Base-by-base conservation (phyloP, 495 filamentous ascomycete species). In the Xylaria venustula region DNA sequence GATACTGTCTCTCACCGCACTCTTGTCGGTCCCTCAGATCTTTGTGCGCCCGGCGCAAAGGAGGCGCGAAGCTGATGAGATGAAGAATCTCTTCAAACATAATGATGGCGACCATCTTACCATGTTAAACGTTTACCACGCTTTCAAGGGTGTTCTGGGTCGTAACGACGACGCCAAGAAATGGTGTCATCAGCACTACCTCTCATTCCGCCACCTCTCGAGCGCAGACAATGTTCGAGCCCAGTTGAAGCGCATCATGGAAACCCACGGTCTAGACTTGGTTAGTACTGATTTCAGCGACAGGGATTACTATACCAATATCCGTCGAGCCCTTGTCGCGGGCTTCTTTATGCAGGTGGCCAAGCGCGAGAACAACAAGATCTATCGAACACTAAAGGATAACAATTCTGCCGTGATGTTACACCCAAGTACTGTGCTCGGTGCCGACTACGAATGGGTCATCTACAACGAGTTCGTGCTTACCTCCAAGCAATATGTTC, bases 341-440 rank as follows among this genome's bases (percentile, higher is more conserved):
- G 94, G 94, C 20, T 99, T 98, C 80, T 99, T 99, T 81, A 99
- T 99, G 94, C 95, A 99, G 70, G 89, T 98, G n/a, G 94, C 94
- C 41, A 97, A 92, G 85, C 89, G 87, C 65, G 90, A 96, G 59
- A 81, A 74, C 45, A 85, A 86, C 64, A 97, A 96, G 83, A 84
- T 83, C 36, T 99, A 99, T 77, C 83, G 87, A 54, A 99, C 94
- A 7, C 87, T 99, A 64, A 98, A 98, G 76, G 95, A 98, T 67
- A 87, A 98, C 65, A 84, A 85, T 79, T 65, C 66, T 6, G 88
- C 83, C 53, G 94, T 99, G 45, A 83, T 97, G 59, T 80, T 99
- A 41, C 94, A 99, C 75, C 94, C 94, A 7, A 91, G 90, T 62
- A 96, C 92, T 3, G 90, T 93, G 9, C 78, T 99, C 12, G 82